Conservation (phyloP, 164 flowering plant genomes). For the Brasenia schreberi region DNA sequence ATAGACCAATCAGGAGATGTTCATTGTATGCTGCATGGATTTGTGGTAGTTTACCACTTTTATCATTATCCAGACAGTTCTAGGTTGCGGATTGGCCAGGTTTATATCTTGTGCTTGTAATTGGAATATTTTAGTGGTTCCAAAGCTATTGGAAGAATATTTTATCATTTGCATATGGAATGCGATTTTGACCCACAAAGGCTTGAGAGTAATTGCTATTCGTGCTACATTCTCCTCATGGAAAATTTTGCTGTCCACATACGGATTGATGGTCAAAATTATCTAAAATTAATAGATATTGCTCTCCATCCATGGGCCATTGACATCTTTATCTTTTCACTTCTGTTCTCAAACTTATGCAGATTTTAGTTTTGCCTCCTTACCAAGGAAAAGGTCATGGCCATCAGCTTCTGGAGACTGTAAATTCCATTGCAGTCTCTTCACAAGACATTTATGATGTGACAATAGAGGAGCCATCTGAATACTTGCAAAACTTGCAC, state of each 20-base stretch:
- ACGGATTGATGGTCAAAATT: too few relatives aligned
- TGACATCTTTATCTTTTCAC: too few relatives aligned
- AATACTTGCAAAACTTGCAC: constrained; percentile 68
- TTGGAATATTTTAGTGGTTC: not conserved
- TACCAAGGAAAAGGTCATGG: constrained; percentile 84
- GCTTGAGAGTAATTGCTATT: not conserved
- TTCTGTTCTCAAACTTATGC: constrained; percentile 7
- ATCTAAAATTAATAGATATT: too few relatives aligned
- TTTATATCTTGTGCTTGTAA: constrained; percentile 10
- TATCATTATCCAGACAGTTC: constrained; percentile 62
- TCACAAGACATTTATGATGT: constrained; percentile 58
- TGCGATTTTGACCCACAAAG: not conserved
- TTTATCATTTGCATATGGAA: not conserved
- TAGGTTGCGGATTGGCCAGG: constrained; percentile 89
- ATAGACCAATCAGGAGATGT: constrained; percentile 20
- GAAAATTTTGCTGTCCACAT: too few relatives aligned
- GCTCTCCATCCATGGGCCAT: too few relatives aligned
- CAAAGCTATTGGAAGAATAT: not conserved
- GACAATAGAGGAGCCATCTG: constrained; percentile 83
- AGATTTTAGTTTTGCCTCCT: constrained; percentile 84
- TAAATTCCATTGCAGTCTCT: constrained; percentile 48
- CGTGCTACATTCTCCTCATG: too few relatives aligned
- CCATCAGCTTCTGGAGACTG: constrained; percentile 45
- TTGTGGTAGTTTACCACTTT: constrained; percentile 70
- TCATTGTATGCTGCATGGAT: constrained; percentile 44